Conservation (phyloP, 192 early-diverging fungal species). For the Coemansia sp. region DNA sequence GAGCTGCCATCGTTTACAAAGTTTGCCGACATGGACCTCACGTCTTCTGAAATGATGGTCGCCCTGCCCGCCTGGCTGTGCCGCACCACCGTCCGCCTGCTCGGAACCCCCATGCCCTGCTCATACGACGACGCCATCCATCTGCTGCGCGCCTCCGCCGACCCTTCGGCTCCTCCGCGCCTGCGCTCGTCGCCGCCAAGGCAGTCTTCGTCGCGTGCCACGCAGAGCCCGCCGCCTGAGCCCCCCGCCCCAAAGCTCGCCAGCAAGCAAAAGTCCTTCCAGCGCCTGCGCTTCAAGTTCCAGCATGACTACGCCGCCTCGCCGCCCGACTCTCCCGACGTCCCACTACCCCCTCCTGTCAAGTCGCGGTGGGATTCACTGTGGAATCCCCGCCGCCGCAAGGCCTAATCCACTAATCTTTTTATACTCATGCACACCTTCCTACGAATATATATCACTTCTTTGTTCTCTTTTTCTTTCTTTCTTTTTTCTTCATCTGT, state of each 20-base stretch:
- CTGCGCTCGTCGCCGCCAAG: background rate
- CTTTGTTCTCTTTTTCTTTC: background rate
- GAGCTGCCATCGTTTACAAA: constrained; percentile 48
- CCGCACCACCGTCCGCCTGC: constrained; percentile 43
- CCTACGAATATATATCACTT: background rate
- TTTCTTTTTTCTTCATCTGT: background rate
- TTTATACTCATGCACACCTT: background rate
- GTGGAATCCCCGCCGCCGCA: constrained; percentile 51
- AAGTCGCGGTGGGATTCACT: constrained; percentile 49
- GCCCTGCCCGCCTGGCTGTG: constrained; percentile 56
- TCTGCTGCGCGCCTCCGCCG: background rate
- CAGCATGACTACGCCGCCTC: constrained; percentile 23
- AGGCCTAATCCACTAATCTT: constrained; percentile 6
- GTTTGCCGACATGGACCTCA: constrained; percentile 56
- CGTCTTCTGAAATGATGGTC: constrained; percentile 29
- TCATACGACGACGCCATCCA: constrained; percentile 20
- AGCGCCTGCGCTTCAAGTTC: constrained; percentile 43
- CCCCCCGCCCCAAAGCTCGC: background rate
- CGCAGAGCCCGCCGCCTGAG: constrained; percentile 7
- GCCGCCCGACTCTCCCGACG: background rate
- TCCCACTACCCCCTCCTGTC: constrained; percentile 11
- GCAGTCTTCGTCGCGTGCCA: background rate
- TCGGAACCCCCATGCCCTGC: constrained; percentile 39
- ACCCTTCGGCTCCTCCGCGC: background rate
- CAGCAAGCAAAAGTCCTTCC: constrained; percentile 48